These are phyloP conservation scores for Cyclaneusma minus DNA, from an alignment of 2,329 filamentous ascomycete species.

Conservation along the genomic window DNA sequence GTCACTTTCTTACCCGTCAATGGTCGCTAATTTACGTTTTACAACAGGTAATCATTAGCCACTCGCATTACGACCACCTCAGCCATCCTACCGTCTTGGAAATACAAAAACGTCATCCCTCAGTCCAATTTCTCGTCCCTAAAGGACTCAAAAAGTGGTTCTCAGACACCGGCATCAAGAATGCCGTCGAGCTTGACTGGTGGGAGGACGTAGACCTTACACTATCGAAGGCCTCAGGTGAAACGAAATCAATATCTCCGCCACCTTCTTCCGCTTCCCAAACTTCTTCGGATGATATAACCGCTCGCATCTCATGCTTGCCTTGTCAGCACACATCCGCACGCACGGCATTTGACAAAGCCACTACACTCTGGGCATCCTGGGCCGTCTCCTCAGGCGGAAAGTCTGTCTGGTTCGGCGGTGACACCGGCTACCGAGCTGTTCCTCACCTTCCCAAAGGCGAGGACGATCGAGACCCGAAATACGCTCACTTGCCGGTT, in stretches of 20 bases:
- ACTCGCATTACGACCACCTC: constrained; percentile 89
- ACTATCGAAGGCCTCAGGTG: constrained; percentile 28
- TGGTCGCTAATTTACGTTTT: constrained; percentile 1
- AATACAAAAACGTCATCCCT: constrained; percentile 54
- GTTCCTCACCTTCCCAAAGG: constrained; percentile 49
- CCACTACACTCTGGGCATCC: constrained; percentile 71
- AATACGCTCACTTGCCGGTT: constrained; percentile 48
- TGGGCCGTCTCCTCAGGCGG: constrained; percentile 65
- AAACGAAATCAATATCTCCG: constrained; percentile 15
- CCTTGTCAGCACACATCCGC: constrained; percentile 75
- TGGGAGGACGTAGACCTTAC: constrained; percentile 74
- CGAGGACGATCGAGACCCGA: constrained; percentile 55
- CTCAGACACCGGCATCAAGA: constrained; percentile 46
- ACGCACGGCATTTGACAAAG: constrained; percentile 47
- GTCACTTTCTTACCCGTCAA: constrained; percentile 25
- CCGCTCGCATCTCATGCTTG: constrained; percentile 59
- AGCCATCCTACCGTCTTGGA: constrained; percentile 61
- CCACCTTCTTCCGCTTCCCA: constrained; percentile 11
- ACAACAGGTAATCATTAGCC: constrained; percentile 52
- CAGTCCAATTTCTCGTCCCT: constrained; percentile 78
- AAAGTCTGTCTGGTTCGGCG: constrained; percentile 74
- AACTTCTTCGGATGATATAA: constrained; percentile 34
- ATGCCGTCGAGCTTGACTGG: constrained; percentile 87
- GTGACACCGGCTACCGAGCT: constrained; percentile 79
- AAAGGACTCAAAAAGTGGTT: constrained; percentile 80